These are phyloP conservation scores for Aspergillus saccharolyticus DNA, from an alignment of 495 filamentous ascomycete species.

Conservation along the genomic window DNA sequence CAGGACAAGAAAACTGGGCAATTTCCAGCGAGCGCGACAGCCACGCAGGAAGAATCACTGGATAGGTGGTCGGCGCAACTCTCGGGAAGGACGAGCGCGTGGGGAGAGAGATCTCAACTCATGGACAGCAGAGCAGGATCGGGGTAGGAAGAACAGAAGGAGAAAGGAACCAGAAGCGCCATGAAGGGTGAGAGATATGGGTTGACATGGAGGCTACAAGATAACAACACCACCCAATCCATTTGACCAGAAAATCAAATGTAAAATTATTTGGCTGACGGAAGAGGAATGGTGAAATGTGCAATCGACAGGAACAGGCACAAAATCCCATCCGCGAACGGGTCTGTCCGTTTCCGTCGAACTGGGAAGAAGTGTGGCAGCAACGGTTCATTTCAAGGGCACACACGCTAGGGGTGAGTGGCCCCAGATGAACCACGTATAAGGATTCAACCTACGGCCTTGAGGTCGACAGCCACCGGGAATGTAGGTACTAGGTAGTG, in stretches of 20 bases:
- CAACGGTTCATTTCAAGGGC: neutral
- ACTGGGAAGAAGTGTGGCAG: constrained; percentile 1
- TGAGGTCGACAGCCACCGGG: neutral
- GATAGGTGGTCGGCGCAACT: neutral
- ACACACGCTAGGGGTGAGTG: constrained; percentile 6
- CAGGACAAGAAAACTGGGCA: constrained; percentile 3
- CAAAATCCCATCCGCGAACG: constrained; percentile 16
- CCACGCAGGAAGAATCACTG: neutral
- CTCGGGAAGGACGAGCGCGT: neutral
- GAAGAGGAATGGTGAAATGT: constrained; percentile 9
- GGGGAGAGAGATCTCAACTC: neutral
- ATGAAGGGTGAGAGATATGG: constrained; percentile 1
- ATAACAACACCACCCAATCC: neutral
- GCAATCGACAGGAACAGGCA: constrained; percentile 6
- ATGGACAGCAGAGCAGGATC: neutral
- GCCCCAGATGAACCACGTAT: neutral
- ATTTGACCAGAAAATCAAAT: neutral
- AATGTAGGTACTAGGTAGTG: neutral
- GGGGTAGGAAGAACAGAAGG: neutral
- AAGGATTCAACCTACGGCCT: neutral
- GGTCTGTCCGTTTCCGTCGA: constrained; percentile 19
- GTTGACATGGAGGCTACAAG: constrained; percentile 1
- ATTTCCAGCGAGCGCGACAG: neutral
- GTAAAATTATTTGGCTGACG: constrained; percentile 4
- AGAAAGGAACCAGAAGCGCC: neutral